A percentile compares a stretch with the other conserved stretches of the same genome.
phyloP scores from a whole-genome alignment of 2,329 filamentous ascomycete genomes.

The Cercospora zeae-maydis region DNA sequence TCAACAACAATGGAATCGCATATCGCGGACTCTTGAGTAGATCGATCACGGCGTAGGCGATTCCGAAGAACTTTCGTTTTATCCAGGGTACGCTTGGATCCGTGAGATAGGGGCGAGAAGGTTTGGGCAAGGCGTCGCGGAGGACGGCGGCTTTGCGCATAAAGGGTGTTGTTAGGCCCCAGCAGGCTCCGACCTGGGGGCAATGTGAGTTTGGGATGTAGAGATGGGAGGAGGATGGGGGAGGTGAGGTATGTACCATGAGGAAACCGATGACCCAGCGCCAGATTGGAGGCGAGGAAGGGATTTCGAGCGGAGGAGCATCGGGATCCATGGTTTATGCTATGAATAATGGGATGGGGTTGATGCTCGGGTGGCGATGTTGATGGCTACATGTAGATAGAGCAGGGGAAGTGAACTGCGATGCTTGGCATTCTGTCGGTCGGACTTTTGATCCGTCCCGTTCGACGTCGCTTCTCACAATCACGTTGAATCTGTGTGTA shows the following conservation, averaged over 20 bases:
- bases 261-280: constrained; percentile 88
- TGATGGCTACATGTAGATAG: background rate
- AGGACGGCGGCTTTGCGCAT: constrained; percentile 79
- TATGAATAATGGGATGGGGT: background rate
- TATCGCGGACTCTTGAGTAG: constrained; percentile 78
- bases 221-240: too few species aligned
- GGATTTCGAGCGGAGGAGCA: constrained; percentile 18
- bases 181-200: constrained; percentile 66
- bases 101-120: constrained; percentile 50
- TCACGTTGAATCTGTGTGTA: background rate
- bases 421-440: background rate
- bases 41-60: constrained; percentile 73
- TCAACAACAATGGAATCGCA: constrained; percentile 77
- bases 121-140: constrained; percentile 41
- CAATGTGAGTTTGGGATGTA: background rate
- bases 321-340: constrained; percentile 31
- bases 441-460: background rate
- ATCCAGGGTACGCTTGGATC: constrained; percentile 53
- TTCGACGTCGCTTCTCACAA: background rate
- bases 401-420: background rate
- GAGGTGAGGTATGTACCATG: constrained; percentile 47
- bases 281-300: constrained; percentile 50
- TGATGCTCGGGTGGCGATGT: background rate
- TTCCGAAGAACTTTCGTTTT: constrained; percentile 58
- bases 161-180: constrained; percentile 87